Evolutionary conservation across 2,329 filamentous ascomycete species (phyloP), one percentile per base, ranked within the genome.

Genomic region (Paraconiothyrium brasiliense): DNA sequence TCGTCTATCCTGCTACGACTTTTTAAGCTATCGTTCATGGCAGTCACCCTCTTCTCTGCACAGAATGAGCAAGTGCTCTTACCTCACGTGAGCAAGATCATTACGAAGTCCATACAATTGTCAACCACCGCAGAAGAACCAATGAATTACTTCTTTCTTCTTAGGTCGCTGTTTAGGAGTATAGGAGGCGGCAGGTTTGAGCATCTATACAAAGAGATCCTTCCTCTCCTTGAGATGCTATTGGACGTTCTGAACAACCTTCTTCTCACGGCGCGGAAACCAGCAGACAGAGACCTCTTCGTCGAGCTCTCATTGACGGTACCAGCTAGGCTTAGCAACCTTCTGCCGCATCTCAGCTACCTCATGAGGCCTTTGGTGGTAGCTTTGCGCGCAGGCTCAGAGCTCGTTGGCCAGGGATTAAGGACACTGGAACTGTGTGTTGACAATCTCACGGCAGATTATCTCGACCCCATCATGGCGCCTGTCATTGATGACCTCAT

Each of bases 11-110:
- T 99, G 37, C 82, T 99, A 54, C 88, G 96, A 58, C 88, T 99
- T 55, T 99, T 98, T 83, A 99, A 99, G 80, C 82, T 99, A 54
- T 97, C 94, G 0, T 99, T 99, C 78, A 99, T 99, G 95, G 96
- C 96, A 0, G 95, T 99, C 43, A 99, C 95, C 0, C 84, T 99
- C 1, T 99, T 99, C 78, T 93, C 93, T 0, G 86, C 87, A 9
- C 94, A 97, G 74, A 99, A 99, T 71, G 95, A 99, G 79, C 92
- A 95, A 75, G 93, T 99, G 2, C 84, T 99, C 14, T 84, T 98
- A 57, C 96, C 96, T 0, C 95, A 99, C 77, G 94, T 99, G 54
- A 94, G 96, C 58, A 96, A 96, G 76, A 97, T 99, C 66, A 93
- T 99, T 63, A 97, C 94, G 13, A 94, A 97, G 79, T 98, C 94